Percentiles rank a stretch among this genome's conserved stretches.
Evolutionary conservation across 2,329 filamentous ascomycete genomes (phyloP).

Genomic region (Diplodia sapinea): DNA sequence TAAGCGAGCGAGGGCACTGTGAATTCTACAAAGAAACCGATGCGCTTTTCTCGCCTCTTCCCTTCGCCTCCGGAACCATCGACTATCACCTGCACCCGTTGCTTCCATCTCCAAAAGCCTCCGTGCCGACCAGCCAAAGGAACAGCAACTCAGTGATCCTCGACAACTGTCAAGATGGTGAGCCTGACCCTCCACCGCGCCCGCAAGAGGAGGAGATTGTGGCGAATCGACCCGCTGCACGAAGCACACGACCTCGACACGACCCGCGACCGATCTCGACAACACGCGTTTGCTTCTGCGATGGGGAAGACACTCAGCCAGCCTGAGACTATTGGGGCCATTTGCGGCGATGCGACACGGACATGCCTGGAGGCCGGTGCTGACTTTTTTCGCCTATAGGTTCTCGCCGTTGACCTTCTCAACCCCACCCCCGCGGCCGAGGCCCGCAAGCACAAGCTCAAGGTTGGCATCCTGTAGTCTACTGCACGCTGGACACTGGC

Average conservation of each 20-base stretch:
- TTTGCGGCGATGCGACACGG: conserved; percentile 31
- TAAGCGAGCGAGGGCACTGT: background rate
- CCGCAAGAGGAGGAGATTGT: conserved; percentile 27
- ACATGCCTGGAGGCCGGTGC: conserved; percentile 27
- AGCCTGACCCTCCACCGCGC: conserved; percentile 37
- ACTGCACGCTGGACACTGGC: conserved; percentile 5
- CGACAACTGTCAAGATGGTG: conserved; percentile 50
- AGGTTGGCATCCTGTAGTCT: conserved; percentile 67
- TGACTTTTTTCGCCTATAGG: conserved; percentile 62
- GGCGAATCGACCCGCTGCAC: conserved; percentile 33
- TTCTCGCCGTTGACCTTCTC: conserved; percentile 99
- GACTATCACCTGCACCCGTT: conserved; percentile 44
- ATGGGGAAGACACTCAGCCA: conserved; percentile 6
- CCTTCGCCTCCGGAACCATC: conserved; percentile 32
- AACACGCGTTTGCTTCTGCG: conserved; percentile 28
- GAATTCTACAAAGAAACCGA: too few relatives aligned
- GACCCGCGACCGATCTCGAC: conserved; percentile 30
- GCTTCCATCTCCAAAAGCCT: conserved; percentile 45
- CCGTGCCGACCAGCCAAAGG: conserved; percentile 40
- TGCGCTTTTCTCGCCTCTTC: conserved; percentile 8
- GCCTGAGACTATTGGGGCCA: background rate
- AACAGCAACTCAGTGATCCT: conserved; percentile 40
- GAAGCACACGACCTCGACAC: conserved; percentile 43
- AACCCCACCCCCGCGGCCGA: conserved; percentile 98
- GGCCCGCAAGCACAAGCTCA: conserved; percentile 99